Percentiles rank a stretch among this genome's conserved stretches.
Evolutionary conservation across 140 eudicot species (phyloP).

Genomic region (Erigeron philadelphicus): DNA sequence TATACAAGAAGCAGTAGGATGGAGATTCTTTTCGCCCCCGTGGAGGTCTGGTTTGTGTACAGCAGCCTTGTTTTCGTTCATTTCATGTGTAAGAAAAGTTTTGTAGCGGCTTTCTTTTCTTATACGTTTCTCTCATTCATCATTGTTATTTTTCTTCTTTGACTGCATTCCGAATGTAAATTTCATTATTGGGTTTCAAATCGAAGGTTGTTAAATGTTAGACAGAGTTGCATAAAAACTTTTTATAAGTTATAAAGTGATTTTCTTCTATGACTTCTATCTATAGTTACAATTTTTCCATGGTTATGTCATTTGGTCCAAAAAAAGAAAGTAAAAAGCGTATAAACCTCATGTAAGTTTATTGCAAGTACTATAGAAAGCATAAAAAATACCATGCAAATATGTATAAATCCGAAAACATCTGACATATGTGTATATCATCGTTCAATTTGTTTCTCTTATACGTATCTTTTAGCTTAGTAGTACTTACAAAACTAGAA

Average conservation of each 20-base stretch:
- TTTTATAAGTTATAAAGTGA: slow-evolving; percentile 15
- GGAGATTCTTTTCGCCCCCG: slow-evolving; percentile 22
- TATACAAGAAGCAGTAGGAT: slow-evolving; percentile 10
- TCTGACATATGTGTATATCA: too few species aligned
- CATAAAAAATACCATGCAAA: too few species aligned
- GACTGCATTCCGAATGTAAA: slow-evolving; percentile 36
- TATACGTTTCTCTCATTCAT: slow-evolving; percentile 27
- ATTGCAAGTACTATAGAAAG: too few species aligned
- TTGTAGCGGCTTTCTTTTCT: slow-evolving; percentile 64
- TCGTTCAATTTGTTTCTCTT: too few species aligned
- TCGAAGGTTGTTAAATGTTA: slow-evolving; percentile 32
- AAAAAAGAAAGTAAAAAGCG: too few species aligned
- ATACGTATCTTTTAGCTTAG: too few species aligned
- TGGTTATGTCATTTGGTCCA: too few species aligned
- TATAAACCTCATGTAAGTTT: too few species aligned
- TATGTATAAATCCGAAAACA: too few species aligned
- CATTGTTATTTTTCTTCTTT: slow-evolving; percentile 27
- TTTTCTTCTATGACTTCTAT: not conserved
- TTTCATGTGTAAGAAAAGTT: slow-evolving; percentile 70
- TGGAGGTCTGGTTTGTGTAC: slow-evolving; percentile 49
- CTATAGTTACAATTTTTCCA: not conserved
- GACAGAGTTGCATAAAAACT: slow-evolving; percentile 26
- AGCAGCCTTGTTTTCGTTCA: slow-evolving; percentile 45
- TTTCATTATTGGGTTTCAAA: slow-evolving; percentile 32
- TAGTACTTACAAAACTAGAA: too few species aligned